Conservation (phyloP, 345 rosid genomes). For the Brassica carinata region DNA sequence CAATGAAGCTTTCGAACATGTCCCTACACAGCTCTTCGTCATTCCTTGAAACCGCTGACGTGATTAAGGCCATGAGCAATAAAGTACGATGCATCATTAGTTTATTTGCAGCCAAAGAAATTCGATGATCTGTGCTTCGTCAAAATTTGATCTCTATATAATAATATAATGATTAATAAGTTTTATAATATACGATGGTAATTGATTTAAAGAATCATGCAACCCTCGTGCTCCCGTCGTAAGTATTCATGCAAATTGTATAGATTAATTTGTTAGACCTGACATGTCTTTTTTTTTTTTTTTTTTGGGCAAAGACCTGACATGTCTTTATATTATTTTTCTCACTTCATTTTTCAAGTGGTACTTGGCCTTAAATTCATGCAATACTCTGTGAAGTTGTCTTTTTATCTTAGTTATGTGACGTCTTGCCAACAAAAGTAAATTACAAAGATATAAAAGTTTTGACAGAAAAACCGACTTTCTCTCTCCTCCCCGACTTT, state of each 20-base stretch:
- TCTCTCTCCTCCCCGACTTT: constrained; percentile 46
- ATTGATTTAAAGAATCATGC: constrained; percentile 22
- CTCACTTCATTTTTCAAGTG: neutral
- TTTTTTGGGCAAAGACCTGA: neutral
- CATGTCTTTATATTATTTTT: neutral
- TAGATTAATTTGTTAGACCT: constrained; percentile 28
- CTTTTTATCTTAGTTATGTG: neutral
- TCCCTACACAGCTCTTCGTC: constrained; percentile 30
- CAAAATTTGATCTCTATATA: neutral
- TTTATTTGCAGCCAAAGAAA: neutral
- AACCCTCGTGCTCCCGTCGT: constrained; percentile 1
- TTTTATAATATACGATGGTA: neutral
- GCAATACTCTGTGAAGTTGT: constrained; percentile 1
- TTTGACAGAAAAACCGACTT: too few species aligned
- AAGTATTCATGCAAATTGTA: constrained; percentile 25
- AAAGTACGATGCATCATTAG: constrained; percentile 30
- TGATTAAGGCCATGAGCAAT: constrained; percentile 29
- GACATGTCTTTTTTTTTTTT: neutral
- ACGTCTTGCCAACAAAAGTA: constrained; percentile 2
- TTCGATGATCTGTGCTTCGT: constrained; percentile 1
- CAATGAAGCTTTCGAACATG: constrained; percentile 20
- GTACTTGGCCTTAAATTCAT: neutral
- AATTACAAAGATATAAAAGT: neutral
- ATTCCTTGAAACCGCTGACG: constrained; percentile 15
- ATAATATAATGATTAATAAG: neutral